A percentile compares a stretch with the other conserved stretches of the same genome.
Evolutionary conservation across 106 monocot genomes (phyloP).

Genomic region (Gastrodia elata): DNA sequence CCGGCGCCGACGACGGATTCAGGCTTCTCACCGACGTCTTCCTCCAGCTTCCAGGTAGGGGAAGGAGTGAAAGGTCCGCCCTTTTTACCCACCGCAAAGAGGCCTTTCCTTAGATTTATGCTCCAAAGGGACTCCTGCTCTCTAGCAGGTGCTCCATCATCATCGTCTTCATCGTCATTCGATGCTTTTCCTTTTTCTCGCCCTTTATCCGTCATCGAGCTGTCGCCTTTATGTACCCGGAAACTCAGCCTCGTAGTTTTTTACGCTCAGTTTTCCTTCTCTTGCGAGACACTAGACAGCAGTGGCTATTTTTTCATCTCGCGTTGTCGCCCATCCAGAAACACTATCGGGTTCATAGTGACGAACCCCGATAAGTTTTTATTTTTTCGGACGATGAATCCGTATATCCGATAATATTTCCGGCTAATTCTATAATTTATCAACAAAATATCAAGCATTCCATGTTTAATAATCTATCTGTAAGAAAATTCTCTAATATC

Average conservation of each 20-base stretch:
- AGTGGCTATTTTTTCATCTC: neutral
- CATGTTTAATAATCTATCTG: too few relatives aligned
- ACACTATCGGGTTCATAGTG: too few relatives aligned
- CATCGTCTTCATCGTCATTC: neutral
- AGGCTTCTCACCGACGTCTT: neutral
- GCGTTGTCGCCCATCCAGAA: neutral
- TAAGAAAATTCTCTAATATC: too few relatives aligned
- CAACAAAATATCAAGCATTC: too few relatives aligned
- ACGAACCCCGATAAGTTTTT: too few relatives aligned
- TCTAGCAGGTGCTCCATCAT: neutral
- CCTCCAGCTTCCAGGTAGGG: slow-evolving; percentile 22
- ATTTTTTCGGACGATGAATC: too few relatives aligned
- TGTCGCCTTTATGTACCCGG: neutral
- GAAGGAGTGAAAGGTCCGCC: slow-evolving; percentile 16
- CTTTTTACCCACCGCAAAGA: slow-evolving; percentile 14
- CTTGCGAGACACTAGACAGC: neutral
- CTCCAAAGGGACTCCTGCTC: slow-evolving; percentile 12
- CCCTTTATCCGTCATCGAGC: slow-evolving; percentile 10
- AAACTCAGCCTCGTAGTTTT: neutral
- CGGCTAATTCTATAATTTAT: too few relatives aligned
- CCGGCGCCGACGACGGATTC: neutral
- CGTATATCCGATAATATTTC: too few relatives aligned
- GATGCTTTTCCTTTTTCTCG: slow-evolving; percentile 9
- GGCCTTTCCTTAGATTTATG: slow-evolving; percentile 16
- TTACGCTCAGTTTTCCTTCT: neutral